These are phyloP conservation scores for Nicotiana otophora DNA, from an alignment of 257 asterid species.

Conservation along the genomic window DNA sequence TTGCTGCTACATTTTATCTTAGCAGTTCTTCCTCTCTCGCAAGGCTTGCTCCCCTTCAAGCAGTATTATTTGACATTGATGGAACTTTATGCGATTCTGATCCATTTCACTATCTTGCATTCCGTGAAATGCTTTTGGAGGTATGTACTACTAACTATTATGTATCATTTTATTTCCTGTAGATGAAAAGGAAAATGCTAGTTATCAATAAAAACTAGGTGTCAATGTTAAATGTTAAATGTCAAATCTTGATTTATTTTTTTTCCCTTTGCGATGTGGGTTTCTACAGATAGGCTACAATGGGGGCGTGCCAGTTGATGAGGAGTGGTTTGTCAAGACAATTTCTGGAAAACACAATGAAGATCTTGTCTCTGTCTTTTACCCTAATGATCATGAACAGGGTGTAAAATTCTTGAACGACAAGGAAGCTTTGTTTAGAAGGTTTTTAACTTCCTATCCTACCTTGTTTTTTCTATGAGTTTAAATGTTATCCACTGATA, in stretches of 20 bases:
- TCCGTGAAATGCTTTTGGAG: constrained; percentile 68
- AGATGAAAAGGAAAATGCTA: background rate
- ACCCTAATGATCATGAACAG: constrained; percentile 70
- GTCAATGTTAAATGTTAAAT: background rate
- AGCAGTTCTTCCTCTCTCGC: constrained; percentile 52
- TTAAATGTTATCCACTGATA: background rate
- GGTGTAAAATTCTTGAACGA: constrained; percentile 67
- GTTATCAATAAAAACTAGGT: background rate
- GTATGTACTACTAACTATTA: constrained; percentile 17
- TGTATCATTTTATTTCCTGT: background rate
- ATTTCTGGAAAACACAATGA: constrained; percentile 84
- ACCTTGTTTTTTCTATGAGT: background rate
- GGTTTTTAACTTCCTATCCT: constrained; percentile 22
- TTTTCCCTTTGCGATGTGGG: background rate
- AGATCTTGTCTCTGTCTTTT: constrained; percentile 60
- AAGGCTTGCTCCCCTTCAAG: constrained; percentile 77
- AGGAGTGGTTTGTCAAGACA: constrained; percentile 45
- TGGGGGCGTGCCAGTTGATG: constrained; percentile 68
- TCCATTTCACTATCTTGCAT: constrained; percentile 69
- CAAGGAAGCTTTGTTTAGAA: constrained; percentile 79
- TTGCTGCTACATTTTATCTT: constrained; percentile 15
- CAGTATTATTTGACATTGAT: constrained; percentile 76
- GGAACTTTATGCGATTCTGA: constrained; percentile 91
- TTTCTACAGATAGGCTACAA: constrained; percentile 58
- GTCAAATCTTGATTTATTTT: too few species aligned